phyloP scores from a whole-genome alignment of 306 rosid species.

The Ormosia emarginata region DNA sequence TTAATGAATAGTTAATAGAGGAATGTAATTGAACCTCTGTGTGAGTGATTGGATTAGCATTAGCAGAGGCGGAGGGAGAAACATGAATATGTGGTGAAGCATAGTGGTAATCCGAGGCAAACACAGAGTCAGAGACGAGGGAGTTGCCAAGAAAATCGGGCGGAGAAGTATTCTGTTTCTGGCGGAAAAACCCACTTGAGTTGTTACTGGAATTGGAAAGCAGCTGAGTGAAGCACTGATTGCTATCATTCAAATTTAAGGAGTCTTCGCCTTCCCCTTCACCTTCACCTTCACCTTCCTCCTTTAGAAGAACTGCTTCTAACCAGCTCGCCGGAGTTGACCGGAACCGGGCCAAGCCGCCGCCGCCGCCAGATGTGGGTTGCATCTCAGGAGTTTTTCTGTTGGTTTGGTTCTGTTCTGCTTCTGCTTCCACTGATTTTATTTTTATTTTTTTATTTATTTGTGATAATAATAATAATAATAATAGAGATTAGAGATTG shows the following conservation, averaged over 20 bases:
- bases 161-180: constrained; percentile 49
- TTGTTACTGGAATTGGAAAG: constrained; percentile 25
- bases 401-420: no score
- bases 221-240: constrained; percentile 65
- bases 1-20: no score
- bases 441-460: no score
- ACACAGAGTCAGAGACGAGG: not conserved
- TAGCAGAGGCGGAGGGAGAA: no score
- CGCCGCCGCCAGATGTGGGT: constrained; percentile 34
- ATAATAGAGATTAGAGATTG: no score
- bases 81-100: no score
- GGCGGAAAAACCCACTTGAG: constrained; percentile 35
- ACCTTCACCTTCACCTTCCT: constrained; percentile 46
- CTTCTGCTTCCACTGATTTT: no score
- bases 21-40: no score
- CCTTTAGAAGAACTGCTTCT: constrained; percentile 65
- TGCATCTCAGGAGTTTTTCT: constrained; percentile 31
- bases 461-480: no score
- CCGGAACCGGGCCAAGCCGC: constrained; percentile 55
- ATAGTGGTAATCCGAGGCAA: not conserved
- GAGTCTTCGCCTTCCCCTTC: constrained; percentile 53
- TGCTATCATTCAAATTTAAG: constrained; percentile 32
- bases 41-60: no score
- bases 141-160: constrained; percentile 42
- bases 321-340: constrained; percentile 88